phyloP scores from a whole-genome alignment of 1,284 basidiomycete genomes.

The Phylloporus sp. region DNA sequence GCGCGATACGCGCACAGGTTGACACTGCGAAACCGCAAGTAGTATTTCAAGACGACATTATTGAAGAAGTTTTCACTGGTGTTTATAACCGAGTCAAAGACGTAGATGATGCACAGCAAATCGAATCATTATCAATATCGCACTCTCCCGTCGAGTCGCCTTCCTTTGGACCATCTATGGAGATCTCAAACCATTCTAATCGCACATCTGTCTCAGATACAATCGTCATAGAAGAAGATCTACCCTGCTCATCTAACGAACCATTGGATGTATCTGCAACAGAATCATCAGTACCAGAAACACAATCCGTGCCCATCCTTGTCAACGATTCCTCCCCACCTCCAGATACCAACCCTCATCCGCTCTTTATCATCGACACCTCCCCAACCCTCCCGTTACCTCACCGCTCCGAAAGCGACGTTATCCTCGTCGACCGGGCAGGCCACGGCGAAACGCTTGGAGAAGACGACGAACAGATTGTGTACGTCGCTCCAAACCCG shows the following conservation, averaged over 20 bases:
- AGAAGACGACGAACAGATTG: conserved; percentile 63
- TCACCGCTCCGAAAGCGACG: conserved; percentile 25
- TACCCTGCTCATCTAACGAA: not conserved
- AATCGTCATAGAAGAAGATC: conserved; percentile 9
- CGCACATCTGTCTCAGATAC: not conserved
- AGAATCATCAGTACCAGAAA: not conserved
- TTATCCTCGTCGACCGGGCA: conserved; percentile 34
- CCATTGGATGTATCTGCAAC: not conserved
- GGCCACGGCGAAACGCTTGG: conserved; percentile 31
- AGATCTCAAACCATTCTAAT: conserved; percentile 7
- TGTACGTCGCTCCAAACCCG: conserved; percentile 69
- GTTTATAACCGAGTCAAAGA: conserved; percentile 23
- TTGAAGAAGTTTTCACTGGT: conserved; percentile 51
- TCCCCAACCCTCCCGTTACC: conserved; percentile 38
- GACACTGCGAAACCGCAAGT: conserved; percentile 8
- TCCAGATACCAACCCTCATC: not conserved
- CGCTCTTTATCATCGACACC: conserved; percentile 52
- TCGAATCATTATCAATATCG: too few relatives aligned
- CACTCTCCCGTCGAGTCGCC: not conserved
- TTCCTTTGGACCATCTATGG: conserved; percentile 8
- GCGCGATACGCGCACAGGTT: conserved; percentile 46
- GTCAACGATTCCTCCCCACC: not conserved
- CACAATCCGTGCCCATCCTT: not conserved
- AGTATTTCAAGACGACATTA: not conserved
- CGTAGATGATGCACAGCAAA: too few relatives aligned